phyloP scores from a whole-genome alignment of 176 grass and related monocot genomes.

The Oryza brachyantha region DNA sequence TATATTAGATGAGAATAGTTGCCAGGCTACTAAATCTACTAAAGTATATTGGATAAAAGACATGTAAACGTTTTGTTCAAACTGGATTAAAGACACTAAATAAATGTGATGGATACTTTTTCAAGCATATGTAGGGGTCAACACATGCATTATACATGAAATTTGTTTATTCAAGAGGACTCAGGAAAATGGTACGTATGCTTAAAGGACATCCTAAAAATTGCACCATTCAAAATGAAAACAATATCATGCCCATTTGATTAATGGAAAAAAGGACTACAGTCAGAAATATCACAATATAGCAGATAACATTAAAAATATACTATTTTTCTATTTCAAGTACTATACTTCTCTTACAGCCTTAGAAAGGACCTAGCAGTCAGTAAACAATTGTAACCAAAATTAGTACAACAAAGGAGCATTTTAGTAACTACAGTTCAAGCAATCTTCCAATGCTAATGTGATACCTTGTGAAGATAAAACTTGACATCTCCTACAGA shows the following conservation, averaged over 20 bases:
- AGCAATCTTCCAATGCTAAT: slow-evolving; percentile 10
- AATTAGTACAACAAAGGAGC: not conserved
- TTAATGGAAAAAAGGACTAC: not conserved
- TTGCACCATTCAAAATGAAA: slow-evolving; percentile 13
- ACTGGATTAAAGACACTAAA: not conserved
- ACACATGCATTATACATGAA: not conserved
- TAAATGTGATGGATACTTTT: slow-evolving; percentile 3
- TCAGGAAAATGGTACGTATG: not conserved
- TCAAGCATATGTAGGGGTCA: not conserved
- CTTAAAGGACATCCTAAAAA: not conserved
- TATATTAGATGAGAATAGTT: not conserved
- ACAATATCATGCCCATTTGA: not conserved
- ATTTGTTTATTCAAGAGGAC: not conserved
- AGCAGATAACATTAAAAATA: not conserved
- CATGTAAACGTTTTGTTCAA: slow-evolving; percentile 8
- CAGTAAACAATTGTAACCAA: not conserved
- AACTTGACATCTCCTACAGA: slow-evolving; percentile 80
- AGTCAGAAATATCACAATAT: not conserved
- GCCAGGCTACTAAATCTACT: not conserved
- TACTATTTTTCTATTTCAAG: slow-evolving; percentile 1
- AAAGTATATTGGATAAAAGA: not conserved
- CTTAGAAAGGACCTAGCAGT: not conserved
- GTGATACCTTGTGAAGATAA: slow-evolving; percentile 95
- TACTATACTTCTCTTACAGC: not conserved
- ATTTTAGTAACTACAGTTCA: not conserved